Conservation (phyloP, 805 yeast species). For the Priceomyces haplophilus region DNA sequence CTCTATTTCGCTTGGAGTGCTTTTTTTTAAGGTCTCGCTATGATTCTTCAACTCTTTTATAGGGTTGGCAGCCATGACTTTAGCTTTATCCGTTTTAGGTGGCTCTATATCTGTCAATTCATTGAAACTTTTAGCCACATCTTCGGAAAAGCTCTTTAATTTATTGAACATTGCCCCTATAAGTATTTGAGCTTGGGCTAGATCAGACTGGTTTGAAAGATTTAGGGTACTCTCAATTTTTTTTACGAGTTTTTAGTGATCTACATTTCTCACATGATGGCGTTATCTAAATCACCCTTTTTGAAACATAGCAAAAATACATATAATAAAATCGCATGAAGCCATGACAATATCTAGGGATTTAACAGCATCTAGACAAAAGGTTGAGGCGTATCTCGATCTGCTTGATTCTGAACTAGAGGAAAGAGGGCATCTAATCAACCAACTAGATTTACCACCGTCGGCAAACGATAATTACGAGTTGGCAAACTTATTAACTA, state of each 20-base stretch:
- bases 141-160: constrained; percentile 42
- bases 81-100: constrained; percentile 2
- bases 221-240: neutral
- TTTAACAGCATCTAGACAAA: constrained; percentile 17
- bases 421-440: constrained; percentile 30
- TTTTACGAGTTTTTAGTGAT: neutral
- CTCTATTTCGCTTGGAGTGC: constrained; percentile 48
- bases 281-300: neutral
- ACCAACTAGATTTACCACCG: constrained; percentile 32
- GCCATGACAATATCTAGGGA: constrained; percentile 12
- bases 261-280: constrained; percentile 1
- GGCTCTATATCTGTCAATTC: constrained; percentile 25
- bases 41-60: constrained; percentile 32
- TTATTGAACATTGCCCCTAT: constrained; percentile 34
- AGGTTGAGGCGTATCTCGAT: constrained; percentile 18
- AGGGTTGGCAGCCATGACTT: constrained; percentile 14
- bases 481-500: constrained; percentile 26
- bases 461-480: constrained; percentile 39
- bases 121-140: constrained; percentile 42
- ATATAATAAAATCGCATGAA: neutral
- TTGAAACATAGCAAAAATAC: neutral
- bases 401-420: constrained; percentile 29
- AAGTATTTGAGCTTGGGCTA: neutral
- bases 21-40: constrained; percentile 31
- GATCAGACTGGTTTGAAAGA: no score